Evolutionary conservation across 768 basidiomycete genomes (phyloP).

Genomic region (Asterophora lycoperdoides): DNA sequence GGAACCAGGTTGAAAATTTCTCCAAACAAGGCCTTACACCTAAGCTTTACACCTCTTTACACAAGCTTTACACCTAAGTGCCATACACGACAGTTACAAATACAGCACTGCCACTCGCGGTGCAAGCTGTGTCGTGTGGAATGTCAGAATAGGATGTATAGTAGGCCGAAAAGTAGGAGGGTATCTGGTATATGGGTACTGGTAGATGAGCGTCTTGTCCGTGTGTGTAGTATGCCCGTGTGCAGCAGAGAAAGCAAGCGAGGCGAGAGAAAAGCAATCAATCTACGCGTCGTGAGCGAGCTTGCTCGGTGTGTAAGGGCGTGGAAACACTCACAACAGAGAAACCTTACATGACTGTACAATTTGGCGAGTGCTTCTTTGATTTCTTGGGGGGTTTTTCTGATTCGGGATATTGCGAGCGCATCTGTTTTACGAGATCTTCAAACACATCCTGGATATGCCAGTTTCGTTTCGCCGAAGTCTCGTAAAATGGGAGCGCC

Average conservation of each 20-base stretch:
- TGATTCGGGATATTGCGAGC: conserved; percentile 48
- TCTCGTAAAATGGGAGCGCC: conserved; percentile 79
- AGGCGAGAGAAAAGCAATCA: neutral
- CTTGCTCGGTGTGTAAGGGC: neutral
- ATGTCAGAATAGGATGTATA: too few relatives aligned
- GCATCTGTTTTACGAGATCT: conserved; percentile 73
- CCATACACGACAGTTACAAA: conserved; percentile 22
- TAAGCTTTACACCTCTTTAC: too few relatives aligned
- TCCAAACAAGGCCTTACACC: conserved; percentile 15
- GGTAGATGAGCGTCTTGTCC: conserved; percentile 16
- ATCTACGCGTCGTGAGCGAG: neutral
- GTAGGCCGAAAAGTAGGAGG: neutral
- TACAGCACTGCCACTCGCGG: conserved; percentile 19
- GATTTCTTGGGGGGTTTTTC: conserved; percentile 36
- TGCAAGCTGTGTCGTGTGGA: too few relatives aligned
- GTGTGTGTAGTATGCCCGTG: conserved; percentile 5
- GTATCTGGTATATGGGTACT: conserved; percentile 18
- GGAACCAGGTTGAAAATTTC: conserved; percentile 20
- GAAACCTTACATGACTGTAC: conserved; percentile 40
- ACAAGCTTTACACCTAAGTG: too few relatives aligned
- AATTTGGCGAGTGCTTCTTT: conserved; percentile 30
- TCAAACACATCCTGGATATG: conserved; percentile 76
- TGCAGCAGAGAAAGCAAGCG: neutral
- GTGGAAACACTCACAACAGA: conserved; percentile 13
- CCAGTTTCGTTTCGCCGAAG: conserved; percentile 85